phyloP scores from a whole-genome alignment of 116 monocot species.

The Thalassia testudinum region DNA sequence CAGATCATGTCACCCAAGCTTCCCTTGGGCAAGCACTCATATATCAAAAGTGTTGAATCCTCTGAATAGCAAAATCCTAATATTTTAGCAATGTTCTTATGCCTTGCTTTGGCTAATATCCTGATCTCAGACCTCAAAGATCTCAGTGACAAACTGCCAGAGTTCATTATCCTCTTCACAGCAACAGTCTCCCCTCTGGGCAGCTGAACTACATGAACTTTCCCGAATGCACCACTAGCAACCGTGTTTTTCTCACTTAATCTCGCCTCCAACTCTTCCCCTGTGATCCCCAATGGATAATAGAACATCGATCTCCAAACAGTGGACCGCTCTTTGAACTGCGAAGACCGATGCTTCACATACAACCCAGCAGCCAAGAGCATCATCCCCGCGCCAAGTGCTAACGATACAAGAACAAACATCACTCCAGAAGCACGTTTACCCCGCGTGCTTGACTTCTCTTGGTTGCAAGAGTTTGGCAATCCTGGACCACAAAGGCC shows the following conservation, averaged over 20 bases:
- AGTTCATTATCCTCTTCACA: slow-evolving; percentile 25
- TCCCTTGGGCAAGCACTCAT: slow-evolving; percentile 29
- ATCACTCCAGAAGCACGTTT: slow-evolving; percentile 1
- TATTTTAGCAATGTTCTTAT: slow-evolving; percentile 35
- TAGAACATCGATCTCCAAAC: slow-evolving; percentile 32
- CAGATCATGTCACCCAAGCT: slow-evolving; percentile 40
- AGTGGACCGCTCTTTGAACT: background rate
- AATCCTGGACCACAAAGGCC: slow-evolving; percentile 59
- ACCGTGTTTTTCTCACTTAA: slow-evolving; percentile 36
- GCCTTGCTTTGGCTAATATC: slow-evolving; percentile 42
- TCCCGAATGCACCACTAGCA: slow-evolving; percentile 46
- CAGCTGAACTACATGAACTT: slow-evolving; percentile 26
- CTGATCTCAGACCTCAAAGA: slow-evolving; percentile 28
- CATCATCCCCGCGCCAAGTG: slow-evolving; percentile 15
- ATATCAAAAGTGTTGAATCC: slow-evolving; percentile 20
- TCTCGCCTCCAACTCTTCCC: slow-evolving; percentile 26
- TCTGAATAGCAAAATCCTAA: slow-evolving; percentile 50
- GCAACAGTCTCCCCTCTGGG: slow-evolving; percentile 24
- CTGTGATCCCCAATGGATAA: slow-evolving; percentile 28
- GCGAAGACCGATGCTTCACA: slow-evolving; percentile 11
- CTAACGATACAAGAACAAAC: slow-evolving; percentile 10
- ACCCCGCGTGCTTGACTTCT: background rate
- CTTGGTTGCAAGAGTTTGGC: slow-evolving; percentile 19
- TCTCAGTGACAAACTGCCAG: slow-evolving; percentile 15
- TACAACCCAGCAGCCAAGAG: slow-evolving; percentile 16